Evolutionary conservation across 495 filamentous ascomycete species (phyloP).

Genomic region (Entonaema liquescens): DNA sequence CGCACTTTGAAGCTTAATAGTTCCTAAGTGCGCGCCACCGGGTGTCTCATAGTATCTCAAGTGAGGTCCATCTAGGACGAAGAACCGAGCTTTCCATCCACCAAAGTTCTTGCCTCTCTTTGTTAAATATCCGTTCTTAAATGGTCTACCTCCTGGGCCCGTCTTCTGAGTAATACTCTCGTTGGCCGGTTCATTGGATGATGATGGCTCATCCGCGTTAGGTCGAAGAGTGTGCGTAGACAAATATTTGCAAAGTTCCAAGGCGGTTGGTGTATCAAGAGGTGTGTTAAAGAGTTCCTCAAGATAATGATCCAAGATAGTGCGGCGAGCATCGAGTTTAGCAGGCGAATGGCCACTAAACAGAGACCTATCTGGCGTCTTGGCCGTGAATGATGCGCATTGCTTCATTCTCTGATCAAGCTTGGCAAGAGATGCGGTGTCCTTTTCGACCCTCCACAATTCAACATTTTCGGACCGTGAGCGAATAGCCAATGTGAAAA

Average conservation of each 20-base stretch:
- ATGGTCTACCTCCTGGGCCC: constrained; percentile 70
- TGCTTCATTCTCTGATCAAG: constrained; percentile 83
- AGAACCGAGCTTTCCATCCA: constrained; percentile 98
- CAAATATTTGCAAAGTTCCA: constrained; percentile 86
- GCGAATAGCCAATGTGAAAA: constrained; percentile 89
- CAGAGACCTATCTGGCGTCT: constrained; percentile 81
- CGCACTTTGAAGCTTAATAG: constrained; percentile 88
- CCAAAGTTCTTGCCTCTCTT: constrained; percentile 98
- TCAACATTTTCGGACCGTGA: constrained; percentile 80
- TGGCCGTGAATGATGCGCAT: constrained; percentile 69
- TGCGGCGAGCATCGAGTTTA: constrained; percentile 87
- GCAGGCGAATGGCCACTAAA: constrained; percentile 95
- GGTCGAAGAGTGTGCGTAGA: constrained; percentile 86
- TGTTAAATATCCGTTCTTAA: constrained; percentile 91
- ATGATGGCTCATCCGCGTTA: constrained; percentile 69
- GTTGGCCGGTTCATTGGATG: constrained; percentile 50
- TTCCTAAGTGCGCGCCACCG: constrained; percentile 87
- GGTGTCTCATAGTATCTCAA: constrained; percentile 91
- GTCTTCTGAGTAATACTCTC: constrained; percentile 52
- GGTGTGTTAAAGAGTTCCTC: constrained; percentile 81
- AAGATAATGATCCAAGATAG: constrained; percentile 84
- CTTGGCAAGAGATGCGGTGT: constrained; percentile 78
- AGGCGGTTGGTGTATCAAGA: constrained; percentile 79
- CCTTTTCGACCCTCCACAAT: constrained; percentile 94
- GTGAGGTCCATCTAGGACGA: constrained; percentile 87